phyloP scores from a whole-genome alignment of 345 rosid species.

The Salix dunnii region DNA sequence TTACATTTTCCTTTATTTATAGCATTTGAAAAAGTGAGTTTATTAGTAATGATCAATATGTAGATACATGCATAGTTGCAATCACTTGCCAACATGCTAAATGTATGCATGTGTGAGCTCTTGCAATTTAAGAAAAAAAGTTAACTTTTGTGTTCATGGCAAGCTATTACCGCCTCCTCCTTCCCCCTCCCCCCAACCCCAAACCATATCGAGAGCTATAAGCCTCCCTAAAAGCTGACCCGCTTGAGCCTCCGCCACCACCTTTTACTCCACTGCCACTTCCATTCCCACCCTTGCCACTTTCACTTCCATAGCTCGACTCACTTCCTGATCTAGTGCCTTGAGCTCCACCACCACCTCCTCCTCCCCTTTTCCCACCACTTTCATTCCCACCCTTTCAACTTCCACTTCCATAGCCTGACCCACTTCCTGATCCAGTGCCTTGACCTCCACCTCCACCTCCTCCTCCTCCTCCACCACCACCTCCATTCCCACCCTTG shows the following conservation, averaged over 20 bases:
- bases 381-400: too few species aligned
- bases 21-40: background rate
- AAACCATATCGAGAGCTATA: conserved; percentile 30
- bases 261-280: background rate
- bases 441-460: too few species aligned
- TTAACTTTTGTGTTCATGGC: conserved; percentile 26
- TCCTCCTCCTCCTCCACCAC: background rate
- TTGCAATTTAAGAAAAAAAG: conserved; percentile 7
- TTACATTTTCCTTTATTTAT: too few species aligned
- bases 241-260: background rate
- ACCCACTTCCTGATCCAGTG: too few species aligned
- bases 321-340: conserved; percentile 7
- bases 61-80: background rate
- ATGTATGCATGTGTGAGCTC: background rate
- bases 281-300: background rate
- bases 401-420: too few species aligned
- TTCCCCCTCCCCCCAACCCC: too few species aligned
- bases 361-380: too few species aligned
- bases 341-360: too few species aligned
- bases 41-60: background rate
- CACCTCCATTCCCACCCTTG: background rate
- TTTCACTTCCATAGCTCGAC: conserved; percentile 6
- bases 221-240: conserved; percentile 15
- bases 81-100: background rate
- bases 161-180: background rate